A percentile compares a stretch with the other conserved stretches of the same genome.
These are phyloP conservation scores for Candida mattraensis DNA, from an alignment of 805 yeast genomes.

Conservation along the genomic window DNA sequence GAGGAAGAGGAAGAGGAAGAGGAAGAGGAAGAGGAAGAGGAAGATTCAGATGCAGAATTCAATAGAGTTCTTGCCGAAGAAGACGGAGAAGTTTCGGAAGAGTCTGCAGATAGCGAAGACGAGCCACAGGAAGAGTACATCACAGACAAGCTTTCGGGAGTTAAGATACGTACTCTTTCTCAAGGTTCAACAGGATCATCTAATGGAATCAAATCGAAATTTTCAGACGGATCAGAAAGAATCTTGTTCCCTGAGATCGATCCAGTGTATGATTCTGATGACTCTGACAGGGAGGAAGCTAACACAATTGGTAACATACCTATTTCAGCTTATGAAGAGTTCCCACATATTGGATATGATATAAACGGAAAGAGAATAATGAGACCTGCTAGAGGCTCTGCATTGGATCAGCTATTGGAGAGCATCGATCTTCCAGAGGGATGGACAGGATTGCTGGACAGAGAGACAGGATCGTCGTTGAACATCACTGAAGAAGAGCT, in stretches of 20 bases:
- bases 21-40: conserved; percentile 30
- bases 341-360: conserved; percentile 96
- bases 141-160: conserved; percentile 54
- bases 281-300: conserved; percentile 72
- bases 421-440: conserved; percentile 95
- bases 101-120: conserved; percentile 44
- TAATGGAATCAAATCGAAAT: conserved; percentile 44
- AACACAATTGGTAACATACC: conserved; percentile 96
- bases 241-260: conserved; percentile 84
- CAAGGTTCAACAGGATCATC: conserved; percentile 35
- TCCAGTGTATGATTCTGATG: conserved; percentile 94
- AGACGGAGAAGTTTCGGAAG: conserved; percentile 35
- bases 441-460: conserved; percentile 96
- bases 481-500: conserved; percentile 85
- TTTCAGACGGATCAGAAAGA: conserved; percentile 80
- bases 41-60: conserved; percentile 62
- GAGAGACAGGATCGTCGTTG: conserved; percentile 80
- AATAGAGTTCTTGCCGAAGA: conserved; percentile 53
- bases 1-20: conserved; percentile 27
- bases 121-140: conserved; percentile 56
- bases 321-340: conserved; percentile 88
- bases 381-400: conserved; percentile 98
- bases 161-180: conserved; percentile 51
- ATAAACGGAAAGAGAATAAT: conserved; percentile 96
- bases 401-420: conserved; percentile 86